Conservation (phyloP, 768 basidiomycete genomes). For the Boletus pseudopeckii region DNA sequence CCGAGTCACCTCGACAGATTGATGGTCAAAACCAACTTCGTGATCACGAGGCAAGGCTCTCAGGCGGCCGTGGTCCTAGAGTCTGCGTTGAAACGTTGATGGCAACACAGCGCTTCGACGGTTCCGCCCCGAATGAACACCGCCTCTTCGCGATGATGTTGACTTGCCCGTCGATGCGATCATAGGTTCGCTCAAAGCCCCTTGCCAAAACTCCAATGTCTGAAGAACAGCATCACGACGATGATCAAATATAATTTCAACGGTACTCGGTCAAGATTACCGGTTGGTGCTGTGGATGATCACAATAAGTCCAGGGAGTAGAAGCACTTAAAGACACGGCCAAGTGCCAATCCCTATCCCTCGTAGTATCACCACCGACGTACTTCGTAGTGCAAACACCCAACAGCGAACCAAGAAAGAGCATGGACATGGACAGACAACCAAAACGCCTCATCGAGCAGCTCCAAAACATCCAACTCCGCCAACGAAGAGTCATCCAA, state of each 20-base stretch:
- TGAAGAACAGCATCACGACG: neutral
- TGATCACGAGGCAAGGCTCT: neutral
- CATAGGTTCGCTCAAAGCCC: neutral
- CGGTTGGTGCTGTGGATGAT: neutral
- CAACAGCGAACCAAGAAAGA: neutral
- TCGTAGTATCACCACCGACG: neutral
- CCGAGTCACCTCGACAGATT: neutral
- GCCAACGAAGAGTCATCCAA: constrained; percentile 26
- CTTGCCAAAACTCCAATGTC: neutral
- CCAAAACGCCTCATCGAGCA: constrained; percentile 21
- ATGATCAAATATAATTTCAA: neutral
- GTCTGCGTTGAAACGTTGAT: neutral
- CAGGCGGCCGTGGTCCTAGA: too few relatives aligned
- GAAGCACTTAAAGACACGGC: neutral
- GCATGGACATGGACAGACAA: constrained; percentile 4
- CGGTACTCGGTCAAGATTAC: neutral
- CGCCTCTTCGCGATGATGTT: neutral
- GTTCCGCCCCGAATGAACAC: neutral
- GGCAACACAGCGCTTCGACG: neutral
- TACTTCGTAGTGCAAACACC: neutral
- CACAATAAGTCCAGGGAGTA: neutral
- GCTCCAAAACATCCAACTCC: constrained; percentile 21
- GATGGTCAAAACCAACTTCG: too few relatives aligned
- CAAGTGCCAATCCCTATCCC: too few relatives aligned
- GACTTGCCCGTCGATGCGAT: neutral